Evolutionary conservation across 331 rosid species (phyloP).

Genomic region (Quercus lobata): DNA sequence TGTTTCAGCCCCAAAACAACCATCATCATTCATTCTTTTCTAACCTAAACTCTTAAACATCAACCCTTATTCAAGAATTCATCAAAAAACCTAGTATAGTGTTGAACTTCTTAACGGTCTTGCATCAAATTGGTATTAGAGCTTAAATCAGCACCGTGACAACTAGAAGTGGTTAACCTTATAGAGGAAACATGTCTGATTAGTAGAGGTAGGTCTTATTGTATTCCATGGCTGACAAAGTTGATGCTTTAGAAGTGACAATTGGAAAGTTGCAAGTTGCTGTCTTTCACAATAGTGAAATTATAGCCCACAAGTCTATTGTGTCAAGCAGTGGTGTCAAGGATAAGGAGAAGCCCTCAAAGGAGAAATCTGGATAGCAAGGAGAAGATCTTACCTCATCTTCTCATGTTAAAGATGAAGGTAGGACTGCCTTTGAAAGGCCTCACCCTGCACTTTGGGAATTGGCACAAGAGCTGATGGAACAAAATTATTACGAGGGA

Average conservation of each 20-base stretch:
- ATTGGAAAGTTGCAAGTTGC: not conserved
- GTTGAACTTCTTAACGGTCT: too few relatives aligned
- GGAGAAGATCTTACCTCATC: not conserved
- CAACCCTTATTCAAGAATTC: too few relatives aligned
- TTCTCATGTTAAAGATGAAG: not conserved
- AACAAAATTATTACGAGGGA: not conserved
- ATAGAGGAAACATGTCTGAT: not conserved
- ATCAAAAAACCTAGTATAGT: too few relatives aligned
- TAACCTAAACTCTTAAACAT: too few relatives aligned
- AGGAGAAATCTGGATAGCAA: not conserved
- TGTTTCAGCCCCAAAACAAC: too few relatives aligned
- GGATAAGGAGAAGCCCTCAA: not conserved
- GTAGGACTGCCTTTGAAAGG: not conserved
- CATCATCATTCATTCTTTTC: too few relatives aligned
- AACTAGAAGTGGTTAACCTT: not conserved
- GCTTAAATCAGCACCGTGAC: not conserved
- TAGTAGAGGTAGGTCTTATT: not conserved
- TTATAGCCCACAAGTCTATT: not conserved
- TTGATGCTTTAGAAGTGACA: not conserved
- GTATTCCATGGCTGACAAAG: not conserved
- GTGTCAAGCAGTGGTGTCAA: not conserved
- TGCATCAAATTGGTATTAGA: too few relatives aligned
- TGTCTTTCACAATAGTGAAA: not conserved
- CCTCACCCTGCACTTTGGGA: not conserved
- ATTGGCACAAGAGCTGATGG: not conserved